Conservation (phyloP, 371 early-diverging fungal species). For the Mortierella sp. region DNA sequence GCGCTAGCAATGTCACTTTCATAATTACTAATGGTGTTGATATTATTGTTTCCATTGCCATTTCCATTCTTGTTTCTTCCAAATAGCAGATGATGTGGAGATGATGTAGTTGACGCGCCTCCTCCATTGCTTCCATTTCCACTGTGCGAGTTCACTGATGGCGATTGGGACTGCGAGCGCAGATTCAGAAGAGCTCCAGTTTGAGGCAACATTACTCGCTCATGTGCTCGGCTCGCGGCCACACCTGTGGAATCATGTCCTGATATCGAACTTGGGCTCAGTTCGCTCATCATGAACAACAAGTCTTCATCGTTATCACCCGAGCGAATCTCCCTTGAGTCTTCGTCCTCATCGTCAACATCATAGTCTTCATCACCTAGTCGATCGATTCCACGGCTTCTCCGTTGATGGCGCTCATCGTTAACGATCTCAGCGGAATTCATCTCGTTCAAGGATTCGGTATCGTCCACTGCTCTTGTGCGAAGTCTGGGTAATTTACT, state of each 20-base stretch:
- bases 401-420: background rate
- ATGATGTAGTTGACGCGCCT: constrained; percentile 21
- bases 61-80: constrained; percentile 21
- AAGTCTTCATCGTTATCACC: constrained; percentile 54
- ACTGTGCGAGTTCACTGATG: constrained; percentile 15
- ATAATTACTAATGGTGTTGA: constrained; percentile 5
- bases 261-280: constrained; percentile 37
- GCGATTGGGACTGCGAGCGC: constrained; percentile 44
- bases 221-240: constrained; percentile 8
- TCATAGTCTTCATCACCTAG: constrained; percentile 12
- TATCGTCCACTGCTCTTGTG: constrained; percentile 31
- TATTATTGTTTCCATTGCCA: background rate
- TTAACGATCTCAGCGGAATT: constrained; percentile 19
- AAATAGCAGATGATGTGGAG: constrained; percentile 40
- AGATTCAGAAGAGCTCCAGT: constrained; percentile 33
- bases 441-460: constrained; percentile 46
- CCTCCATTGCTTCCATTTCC: constrained; percentile 12
- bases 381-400: constrained; percentile 1
- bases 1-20: background rate
- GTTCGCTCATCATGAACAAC: constrained; percentile 56
- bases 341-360: constrained; percentile 26
- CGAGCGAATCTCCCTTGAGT: constrained; percentile 8
- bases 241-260: constrained; percentile 15
- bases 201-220: constrained; percentile 26
- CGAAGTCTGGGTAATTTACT: constrained; percentile 44